Evolutionary conservation across 225 moss, liverwort and hornwort genomes (phyloP), one percentile per base, ranked within the genome.

Genomic region (Climacium dendroides): DNA sequence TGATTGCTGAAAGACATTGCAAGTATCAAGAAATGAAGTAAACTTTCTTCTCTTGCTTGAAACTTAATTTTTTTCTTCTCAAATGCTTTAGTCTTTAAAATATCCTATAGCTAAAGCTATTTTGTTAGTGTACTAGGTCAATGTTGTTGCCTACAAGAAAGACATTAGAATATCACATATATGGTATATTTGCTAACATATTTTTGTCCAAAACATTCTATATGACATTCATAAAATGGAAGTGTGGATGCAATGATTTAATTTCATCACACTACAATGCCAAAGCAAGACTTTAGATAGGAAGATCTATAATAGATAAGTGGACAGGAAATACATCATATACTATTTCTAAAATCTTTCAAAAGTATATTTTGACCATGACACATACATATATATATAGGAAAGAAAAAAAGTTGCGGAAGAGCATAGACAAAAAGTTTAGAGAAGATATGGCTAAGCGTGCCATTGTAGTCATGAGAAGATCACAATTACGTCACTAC

Each of bases 1-100:
- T 90, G 80, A 88, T 92, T 29, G 87, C 47, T 67, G 90, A 91
- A 22, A 91, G 80, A 87, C 74, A 90, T 50, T 78, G 70, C 50
- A 92, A 95, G 60, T 77, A 94, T 84, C 91, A 89, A 60, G 96
- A 97, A 59, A 72, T 90, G 78, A 95, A 92, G 97, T 97, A 94
- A 53, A 53, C 60, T 4, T 24, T 1, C 9, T 62, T 86, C 9
- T 63, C 16, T 7, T 19, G 3, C 59, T 78, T 87, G 13, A 5
- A 82, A 63, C 14, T 81, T 75, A 1, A 48, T 23, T 34, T 35
- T 41, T 25, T 54, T 80, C 53, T 6, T 82, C 2, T 70, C n/a
- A n/a, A 17, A 11, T 0, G 26, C 37, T 54, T 26, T 63, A 45
- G 29, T 59, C 37, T 78, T 58, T 55, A 3, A 28, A 29, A 64